phyloP scores from a whole-genome alignment of 306 rosid species.

The Sicyos baderoa region DNA sequence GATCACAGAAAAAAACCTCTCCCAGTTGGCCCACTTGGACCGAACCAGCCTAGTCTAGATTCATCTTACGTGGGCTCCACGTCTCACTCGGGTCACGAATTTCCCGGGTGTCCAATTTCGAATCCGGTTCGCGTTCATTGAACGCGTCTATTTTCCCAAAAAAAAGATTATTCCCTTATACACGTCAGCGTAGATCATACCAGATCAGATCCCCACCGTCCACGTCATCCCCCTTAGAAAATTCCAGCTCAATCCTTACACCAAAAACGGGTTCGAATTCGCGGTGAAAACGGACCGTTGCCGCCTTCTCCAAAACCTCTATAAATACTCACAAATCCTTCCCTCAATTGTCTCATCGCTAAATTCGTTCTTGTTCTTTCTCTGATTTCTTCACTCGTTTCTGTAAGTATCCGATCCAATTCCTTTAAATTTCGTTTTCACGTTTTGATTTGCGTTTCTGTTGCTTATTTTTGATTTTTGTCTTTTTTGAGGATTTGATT shows the following conservation, averaged over 20 bases:
- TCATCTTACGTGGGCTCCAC: background rate
- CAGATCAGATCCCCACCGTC: slow-evolving; percentile 24
- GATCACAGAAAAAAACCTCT: too few relatives aligned
- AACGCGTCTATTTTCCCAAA: slow-evolving; percentile 18
- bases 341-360: background rate
- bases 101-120: background rate
- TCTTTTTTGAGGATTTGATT: background rate
- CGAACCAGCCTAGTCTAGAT: background rate
- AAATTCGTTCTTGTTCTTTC: background rate
- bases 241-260: slow-evolving; percentile 1
- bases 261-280: background rate
- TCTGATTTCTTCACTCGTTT: background rate
- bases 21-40: background rate
- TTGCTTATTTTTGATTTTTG: background rate
- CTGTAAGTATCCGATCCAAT: background rate
- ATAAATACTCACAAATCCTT: background rate
- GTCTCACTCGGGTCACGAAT: background rate
- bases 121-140: slow-evolving; percentile 26
- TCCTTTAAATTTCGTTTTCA: background rate
- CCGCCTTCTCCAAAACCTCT: background rate
- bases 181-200: background rate
- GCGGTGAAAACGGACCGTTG: background rate
- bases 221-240: background rate
- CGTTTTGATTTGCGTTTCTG: background rate
- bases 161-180: too few relatives aligned